Conservation (phyloP, 352 stramenopile species). For the Phytophthora multivora region DNA sequence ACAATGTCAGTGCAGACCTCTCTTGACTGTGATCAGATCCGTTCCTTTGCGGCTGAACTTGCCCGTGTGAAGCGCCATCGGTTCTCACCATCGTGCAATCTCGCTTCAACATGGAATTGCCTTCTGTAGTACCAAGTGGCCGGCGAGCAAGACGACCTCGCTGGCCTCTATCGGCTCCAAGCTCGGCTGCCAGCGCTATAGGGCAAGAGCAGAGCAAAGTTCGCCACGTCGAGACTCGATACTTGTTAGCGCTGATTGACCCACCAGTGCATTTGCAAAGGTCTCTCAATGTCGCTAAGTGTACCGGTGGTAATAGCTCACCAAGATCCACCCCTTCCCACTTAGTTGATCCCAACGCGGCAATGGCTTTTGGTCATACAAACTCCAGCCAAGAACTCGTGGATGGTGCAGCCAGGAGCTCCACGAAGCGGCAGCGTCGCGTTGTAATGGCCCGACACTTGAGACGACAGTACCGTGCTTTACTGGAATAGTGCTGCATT, state of each 20-base stretch:
- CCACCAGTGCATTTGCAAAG: too few relatives aligned
- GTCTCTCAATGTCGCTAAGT: too few relatives aligned
- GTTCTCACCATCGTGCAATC: constrained; percentile 14
- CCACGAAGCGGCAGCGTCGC: constrained; percentile 16
- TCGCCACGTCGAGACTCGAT: constrained; percentile 14
- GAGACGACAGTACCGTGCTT: not conserved
- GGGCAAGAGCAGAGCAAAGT: constrained; percentile 7
- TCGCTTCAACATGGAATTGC: constrained; percentile 5
- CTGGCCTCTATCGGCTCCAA: constrained; percentile 26
- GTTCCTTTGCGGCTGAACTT: constrained; percentile 22
- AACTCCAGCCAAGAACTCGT: constrained; percentile 5
- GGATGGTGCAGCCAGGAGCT: constrained; percentile 17
- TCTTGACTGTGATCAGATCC: constrained; percentile 29
- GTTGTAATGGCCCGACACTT: constrained; percentile 19
- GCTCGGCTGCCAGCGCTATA: constrained; percentile 6
- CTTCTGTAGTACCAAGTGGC: constrained; percentile 14
- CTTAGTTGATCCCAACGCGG: not conserved
- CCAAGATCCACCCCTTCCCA: not conserved
- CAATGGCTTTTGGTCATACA: not conserved
- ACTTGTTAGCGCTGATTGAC: not conserved
- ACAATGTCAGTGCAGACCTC: not conserved
- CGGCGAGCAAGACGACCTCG: constrained; percentile 4
- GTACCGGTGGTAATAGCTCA: not conserved
- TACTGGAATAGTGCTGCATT: constrained; percentile 6
- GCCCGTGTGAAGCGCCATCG: not conserved